Percentiles rank a stretch among this genome's conserved stretches.
These are phyloP conservation scores for Leptographium flavum DNA, from an alignment of 2,329 filamentous ascomycete species.

Conservation along the genomic window DNA sequence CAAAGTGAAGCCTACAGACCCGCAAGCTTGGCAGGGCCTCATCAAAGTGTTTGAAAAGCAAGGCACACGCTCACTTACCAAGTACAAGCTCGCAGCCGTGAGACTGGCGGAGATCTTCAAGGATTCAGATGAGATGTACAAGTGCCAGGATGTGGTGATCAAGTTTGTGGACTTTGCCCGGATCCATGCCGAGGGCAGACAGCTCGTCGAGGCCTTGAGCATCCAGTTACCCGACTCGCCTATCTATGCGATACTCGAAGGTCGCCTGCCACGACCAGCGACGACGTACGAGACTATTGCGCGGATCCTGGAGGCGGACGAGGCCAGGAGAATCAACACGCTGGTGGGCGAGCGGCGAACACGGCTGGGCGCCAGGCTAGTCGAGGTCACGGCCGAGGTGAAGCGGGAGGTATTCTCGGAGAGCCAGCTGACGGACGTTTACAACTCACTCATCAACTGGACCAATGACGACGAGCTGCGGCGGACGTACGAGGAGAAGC, in stretches of 20 bases:
- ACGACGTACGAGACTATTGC: slow-evolving; percentile 72
- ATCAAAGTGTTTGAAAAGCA: slow-evolving; percentile 75
- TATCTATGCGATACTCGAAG: slow-evolving; percentile 72
- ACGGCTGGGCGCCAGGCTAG: slow-evolving; percentile 68
- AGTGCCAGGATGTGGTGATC: slow-evolving; percentile 55
- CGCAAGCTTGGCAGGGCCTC: slow-evolving; percentile 84
- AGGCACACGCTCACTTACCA: slow-evolving; percentile 49
- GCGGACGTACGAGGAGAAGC: slow-evolving; percentile 77
- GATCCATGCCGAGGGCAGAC: slow-evolving; percentile 53
- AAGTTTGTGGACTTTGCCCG: slow-evolving; percentile 66
- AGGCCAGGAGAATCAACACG: slow-evolving; percentile 78
- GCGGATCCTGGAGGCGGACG: slow-evolving; percentile 70
- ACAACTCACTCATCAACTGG: slow-evolving; percentile 81
- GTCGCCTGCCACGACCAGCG: slow-evolving; percentile 64
- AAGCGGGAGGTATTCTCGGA: slow-evolving; percentile 68
- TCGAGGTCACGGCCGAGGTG: slow-evolving; percentile 73
- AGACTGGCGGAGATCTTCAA: slow-evolving; percentile 63
- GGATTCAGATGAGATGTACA: slow-evolving; percentile 48
- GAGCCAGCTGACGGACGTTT: slow-evolving; percentile 68
- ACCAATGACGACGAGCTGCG: slow-evolving; percentile 72
- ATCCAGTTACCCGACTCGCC: slow-evolving; percentile 67
- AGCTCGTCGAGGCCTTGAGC: slow-evolving; percentile 64
- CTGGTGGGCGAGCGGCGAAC: slow-evolving; percentile 83
- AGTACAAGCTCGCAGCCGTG: slow-evolving; percentile 61
- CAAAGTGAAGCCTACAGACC: slow-evolving; percentile 55